Base-by-base conservation (phyloP, 2,329 filamentous ascomycete species). In the Cytospora piceicola region DNA sequence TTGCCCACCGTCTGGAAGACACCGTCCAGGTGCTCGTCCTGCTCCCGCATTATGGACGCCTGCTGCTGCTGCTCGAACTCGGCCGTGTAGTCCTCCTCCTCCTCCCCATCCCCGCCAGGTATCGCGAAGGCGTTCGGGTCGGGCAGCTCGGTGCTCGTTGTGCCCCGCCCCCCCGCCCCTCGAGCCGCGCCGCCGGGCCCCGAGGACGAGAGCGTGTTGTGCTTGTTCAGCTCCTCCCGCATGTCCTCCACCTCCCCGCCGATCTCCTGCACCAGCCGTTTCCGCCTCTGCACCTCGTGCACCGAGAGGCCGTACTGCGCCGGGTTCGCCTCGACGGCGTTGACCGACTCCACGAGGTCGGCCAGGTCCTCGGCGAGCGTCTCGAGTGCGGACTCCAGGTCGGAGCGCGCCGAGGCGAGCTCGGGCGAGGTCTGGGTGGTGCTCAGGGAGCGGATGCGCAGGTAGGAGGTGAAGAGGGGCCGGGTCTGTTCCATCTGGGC, bases 1-100 rank as follows among this genome's bases (percentile, higher is more conserved):
- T 93, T 97, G 2, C 94, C 94, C 29, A 99, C 95, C 0, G 94
- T 98, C 70, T 89, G 87, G 75, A 96, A 97, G 56, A 99, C 94
- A 20, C 91, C 92, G 75, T 98, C 94, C 1, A 99, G 84, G 72
- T 95, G 91, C 79, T 94, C 85, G 75, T 99, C 95, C 81, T 99
- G 95, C 77, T 97, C 93, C 70, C 90, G 87, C 90, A 99, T 94
- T 78, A 99, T 91, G 78, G 94, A 87, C 74, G 91, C 76, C 81
- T 99, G 96, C 75, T 96, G 88, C 79, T 95, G 90, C 77, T 96
- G 90, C 82, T 98, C 94, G 73, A 96, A 94, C 72, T 89, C 90
- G 20, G 89, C 88, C 71, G 94, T 94, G 66, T 86, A 86, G 75
- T 89, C 87, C 60, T 86, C 83, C 9, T 78, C 81, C 22, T 79